Percentiles rank a stretch among this genome's conserved stretches.
Conservation (phyloP, 2,329 filamentous ascomycete genomes). For the Colletotrichum tofieldiae region DNA sequence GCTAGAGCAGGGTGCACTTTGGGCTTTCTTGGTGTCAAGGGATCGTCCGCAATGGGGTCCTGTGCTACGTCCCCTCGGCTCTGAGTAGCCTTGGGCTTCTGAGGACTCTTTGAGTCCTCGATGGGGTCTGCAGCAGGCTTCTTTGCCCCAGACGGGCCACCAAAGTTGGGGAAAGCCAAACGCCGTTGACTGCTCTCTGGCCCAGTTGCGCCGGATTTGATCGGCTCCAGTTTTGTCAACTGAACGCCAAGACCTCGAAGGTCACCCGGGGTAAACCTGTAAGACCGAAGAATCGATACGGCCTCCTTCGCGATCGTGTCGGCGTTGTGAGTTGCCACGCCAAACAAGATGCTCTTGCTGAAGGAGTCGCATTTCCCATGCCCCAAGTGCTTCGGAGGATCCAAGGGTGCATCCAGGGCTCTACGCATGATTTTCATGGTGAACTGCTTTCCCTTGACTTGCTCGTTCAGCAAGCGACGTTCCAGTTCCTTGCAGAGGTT, state of each 20-base stretch:
- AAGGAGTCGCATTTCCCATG: conserved; percentile 96
- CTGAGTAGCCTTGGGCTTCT: conserved; percentile 51
- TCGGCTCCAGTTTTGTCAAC: conserved; percentile 90
- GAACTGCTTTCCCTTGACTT: conserved; percentile 88
- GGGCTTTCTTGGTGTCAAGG: conserved; percentile 67
- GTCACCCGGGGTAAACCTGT: conserved; percentile 90
- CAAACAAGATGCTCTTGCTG: conserved; percentile 88
- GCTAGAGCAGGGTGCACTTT: conserved; percentile 69
- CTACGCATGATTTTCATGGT: conserved; percentile 97
- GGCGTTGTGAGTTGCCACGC: conserved; percentile 85
- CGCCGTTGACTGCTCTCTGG: conserved; percentile 84
- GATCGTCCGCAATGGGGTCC: conserved; percentile 72
- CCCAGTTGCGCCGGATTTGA: conserved; percentile 73
- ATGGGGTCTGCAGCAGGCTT: conserved; percentile 63
- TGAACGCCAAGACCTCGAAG: conserved; percentile 93
- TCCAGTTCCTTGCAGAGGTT: conserved; percentile 90
- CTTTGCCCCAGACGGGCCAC: conserved; percentile 56
- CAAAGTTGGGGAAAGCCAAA: conserved; percentile 78
- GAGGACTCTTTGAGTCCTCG: conserved; percentile 61
- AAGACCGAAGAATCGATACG: conserved; percentile 85
- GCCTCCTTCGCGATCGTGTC: conserved; percentile 85
- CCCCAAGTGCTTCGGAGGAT: conserved; percentile 93
- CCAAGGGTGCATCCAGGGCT: conserved; percentile 87
- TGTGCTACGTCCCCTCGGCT: conserved; percentile 50
- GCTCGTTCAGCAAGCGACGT: conserved; percentile 83